Evolutionary conservation across 2,329 filamentous ascomycete species (phyloP).

Genomic region (Drechslerella coelobrocha): DNA sequence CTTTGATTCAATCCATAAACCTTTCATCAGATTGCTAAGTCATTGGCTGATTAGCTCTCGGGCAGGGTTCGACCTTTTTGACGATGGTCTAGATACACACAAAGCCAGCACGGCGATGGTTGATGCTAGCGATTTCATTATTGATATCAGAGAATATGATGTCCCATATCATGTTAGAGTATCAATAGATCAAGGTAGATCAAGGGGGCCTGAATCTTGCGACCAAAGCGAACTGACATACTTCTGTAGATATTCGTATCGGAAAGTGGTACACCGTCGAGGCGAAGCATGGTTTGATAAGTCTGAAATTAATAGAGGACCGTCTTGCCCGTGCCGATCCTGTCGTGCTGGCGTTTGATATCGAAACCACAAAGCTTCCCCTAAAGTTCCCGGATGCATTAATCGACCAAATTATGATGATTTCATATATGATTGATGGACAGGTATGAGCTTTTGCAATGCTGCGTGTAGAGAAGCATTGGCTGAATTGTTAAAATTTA

Average conservation of each 20-base stretch:
- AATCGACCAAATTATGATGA: conserved; percentile 99
- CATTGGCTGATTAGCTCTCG: conserved; percentile 65
- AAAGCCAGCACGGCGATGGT: conserved; percentile 75
- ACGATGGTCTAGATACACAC: conserved; percentile 78
- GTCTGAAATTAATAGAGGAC: conserved; percentile 83
- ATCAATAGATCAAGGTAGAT: conserved; percentile 85
- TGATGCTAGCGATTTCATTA: conserved; percentile 94
- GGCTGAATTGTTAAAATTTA: conserved; percentile 20
- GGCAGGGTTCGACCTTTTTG: conserved; percentile 92
- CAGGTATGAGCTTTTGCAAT: conserved; percentile 60
- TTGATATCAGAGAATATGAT: conserved; percentile 99
- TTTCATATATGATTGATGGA: conserved; percentile 99
- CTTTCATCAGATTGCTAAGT: conserved; percentile 12
- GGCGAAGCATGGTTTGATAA: conserved; percentile 86
- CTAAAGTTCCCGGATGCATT: conserved; percentile 95
- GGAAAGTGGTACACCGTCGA: conserved; percentile 98
- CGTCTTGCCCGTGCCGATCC: conserved; percentile 89
- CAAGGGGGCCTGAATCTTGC: neutral
- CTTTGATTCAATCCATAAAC: neutral
- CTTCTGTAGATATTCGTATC: conserved; percentile 78
- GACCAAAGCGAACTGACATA: conserved; percentile 1
- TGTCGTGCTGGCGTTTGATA: conserved; percentile 99
- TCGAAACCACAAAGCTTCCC: conserved; percentile 94
- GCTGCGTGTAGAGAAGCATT: neutral
- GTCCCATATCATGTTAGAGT: conserved; percentile 99